phyloP scores from a whole-genome alignment of 179 eudicot species.

The Camellia oleifera region DNA sequence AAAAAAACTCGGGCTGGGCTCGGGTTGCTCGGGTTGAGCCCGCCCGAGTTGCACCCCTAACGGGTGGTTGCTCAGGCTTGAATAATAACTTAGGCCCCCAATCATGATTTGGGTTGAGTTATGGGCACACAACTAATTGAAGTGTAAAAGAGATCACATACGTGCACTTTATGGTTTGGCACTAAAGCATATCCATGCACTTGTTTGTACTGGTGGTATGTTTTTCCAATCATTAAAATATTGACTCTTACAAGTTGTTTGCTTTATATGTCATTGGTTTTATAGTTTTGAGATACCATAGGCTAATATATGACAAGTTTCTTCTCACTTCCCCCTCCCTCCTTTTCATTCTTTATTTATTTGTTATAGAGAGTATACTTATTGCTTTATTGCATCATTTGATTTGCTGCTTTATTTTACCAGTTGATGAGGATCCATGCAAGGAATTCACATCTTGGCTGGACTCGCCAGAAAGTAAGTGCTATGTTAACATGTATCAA shows the following conservation, averaged over 20 bases:
- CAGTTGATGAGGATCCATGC: conserved; percentile 80
- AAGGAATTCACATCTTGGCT: conserved; percentile 70
- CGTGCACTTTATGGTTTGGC: not conserved
- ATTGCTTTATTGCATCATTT: not conserved
- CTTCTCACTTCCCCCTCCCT: not conserved
- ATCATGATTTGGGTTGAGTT: not conserved
- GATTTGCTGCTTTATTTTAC: conserved; percentile 14
- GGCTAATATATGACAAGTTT: not conserved
- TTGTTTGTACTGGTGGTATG: not conserved
- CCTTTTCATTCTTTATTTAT: not conserved
- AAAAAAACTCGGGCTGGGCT: too few species aligned
- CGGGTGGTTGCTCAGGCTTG: not conserved
- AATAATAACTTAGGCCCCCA: not conserved
- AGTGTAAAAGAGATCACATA: not conserved
- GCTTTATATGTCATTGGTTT: not conserved
- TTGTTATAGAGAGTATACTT: not conserved
- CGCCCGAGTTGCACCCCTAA: too few species aligned
- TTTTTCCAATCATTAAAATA: not conserved
- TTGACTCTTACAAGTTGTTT: not conserved
- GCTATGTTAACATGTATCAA: not conserved
- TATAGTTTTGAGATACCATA: conserved; percentile 1
- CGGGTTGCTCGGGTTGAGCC: too few species aligned
- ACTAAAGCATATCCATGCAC: not conserved
- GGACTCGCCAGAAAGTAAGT: conserved; percentile 94
- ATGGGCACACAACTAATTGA: not conserved